phyloP scores from a whole-genome alignment of 345 rosid species.

The Syzygium oleosum region DNA sequence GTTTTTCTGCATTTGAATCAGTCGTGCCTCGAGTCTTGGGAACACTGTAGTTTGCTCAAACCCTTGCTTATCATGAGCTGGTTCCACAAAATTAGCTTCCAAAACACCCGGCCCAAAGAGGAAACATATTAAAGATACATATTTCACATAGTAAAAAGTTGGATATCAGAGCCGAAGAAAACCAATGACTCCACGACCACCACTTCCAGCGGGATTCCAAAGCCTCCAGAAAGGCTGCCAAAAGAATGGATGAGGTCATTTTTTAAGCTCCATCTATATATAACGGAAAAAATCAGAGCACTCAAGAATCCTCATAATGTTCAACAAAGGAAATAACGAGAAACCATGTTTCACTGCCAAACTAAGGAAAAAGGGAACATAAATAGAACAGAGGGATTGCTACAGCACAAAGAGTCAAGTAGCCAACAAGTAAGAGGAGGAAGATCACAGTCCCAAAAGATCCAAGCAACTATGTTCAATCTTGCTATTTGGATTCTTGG shows the following conservation, averaged over 20 bases:
- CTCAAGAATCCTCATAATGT: neutral
- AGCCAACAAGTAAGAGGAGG: neutral
- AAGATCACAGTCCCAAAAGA: neutral
- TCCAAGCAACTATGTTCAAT: neutral
- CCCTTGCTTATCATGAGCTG: slow-evolving; percentile 96
- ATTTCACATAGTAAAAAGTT: neutral
- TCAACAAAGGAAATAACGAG: neutral
- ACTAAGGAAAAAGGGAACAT: neutral
- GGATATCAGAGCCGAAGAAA: neutral
- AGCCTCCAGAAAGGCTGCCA: slow-evolving; percentile 57
- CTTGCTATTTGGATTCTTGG: neutral
- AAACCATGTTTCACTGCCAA: neutral
- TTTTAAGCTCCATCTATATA: neutral
- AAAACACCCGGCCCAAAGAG: slow-evolving; percentile 45
- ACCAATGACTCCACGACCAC: slow-evolving; percentile 84
- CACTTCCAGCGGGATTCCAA: slow-evolving; percentile 81
- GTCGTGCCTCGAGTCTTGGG: slow-evolving; percentile 69
- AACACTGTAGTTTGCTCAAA: slow-evolving; percentile 66
- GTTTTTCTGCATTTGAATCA: slow-evolving; percentile 69
- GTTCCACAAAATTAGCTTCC: slow-evolving; percentile 94
- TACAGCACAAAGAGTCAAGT: neutral
- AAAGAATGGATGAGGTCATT: neutral
- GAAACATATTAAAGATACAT: slow-evolving; percentile 3
- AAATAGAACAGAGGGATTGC: neutral
- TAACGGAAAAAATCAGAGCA: neutral